Evolutionary conservation across 306 rosid genomes (phyloP).

Genomic region (Fragaria nilgerrensis): DNA sequence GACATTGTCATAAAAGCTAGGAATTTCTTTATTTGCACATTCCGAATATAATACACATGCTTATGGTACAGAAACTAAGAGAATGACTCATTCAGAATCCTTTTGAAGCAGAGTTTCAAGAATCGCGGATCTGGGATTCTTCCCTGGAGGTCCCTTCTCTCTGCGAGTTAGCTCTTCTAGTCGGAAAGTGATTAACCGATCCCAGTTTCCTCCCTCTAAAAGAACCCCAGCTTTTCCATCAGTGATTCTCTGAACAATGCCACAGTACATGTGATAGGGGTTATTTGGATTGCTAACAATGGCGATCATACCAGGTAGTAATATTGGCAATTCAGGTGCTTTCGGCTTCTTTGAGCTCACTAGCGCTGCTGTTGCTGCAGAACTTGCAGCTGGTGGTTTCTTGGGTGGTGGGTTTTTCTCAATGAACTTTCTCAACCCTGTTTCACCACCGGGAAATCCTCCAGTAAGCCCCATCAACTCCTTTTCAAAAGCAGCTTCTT

Average conservation of each 20-base stretch:
- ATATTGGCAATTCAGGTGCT: constrained; percentile 60
- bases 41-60: constrained; percentile 23
- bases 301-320: constrained; percentile 57
- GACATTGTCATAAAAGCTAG: constrained; percentile 3
- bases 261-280: constrained; percentile 77
- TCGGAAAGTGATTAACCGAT: constrained; percentile 65
- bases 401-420: constrained; percentile 78
- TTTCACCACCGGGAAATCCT: constrained; percentile 96
- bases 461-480: constrained; percentile 93
- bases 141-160: constrained; percentile 93
- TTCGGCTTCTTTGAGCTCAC: constrained; percentile 45
- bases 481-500: constrained; percentile 75
- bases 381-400: constrained; percentile 25
- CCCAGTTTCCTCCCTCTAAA: constrained; percentile 80
- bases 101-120: constrained; percentile 68
- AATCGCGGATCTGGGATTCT: constrained; percentile 66
- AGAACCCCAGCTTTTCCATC: constrained; percentile 75
- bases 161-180: constrained; percentile 82
- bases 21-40: constrained; percentile 18
- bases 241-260: constrained; percentile 68
- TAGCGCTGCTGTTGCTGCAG: constrained; percentile 12
- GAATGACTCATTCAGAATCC: constrained; percentile 32
- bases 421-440: constrained; percentile 64
- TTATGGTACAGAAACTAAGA: constrained; percentile 14
- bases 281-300: constrained; percentile 39